These are phyloP conservation scores for Flammula alnicola DNA, from an alignment of 1,284 basidiomycete species.

Conservation along the genomic window DNA sequence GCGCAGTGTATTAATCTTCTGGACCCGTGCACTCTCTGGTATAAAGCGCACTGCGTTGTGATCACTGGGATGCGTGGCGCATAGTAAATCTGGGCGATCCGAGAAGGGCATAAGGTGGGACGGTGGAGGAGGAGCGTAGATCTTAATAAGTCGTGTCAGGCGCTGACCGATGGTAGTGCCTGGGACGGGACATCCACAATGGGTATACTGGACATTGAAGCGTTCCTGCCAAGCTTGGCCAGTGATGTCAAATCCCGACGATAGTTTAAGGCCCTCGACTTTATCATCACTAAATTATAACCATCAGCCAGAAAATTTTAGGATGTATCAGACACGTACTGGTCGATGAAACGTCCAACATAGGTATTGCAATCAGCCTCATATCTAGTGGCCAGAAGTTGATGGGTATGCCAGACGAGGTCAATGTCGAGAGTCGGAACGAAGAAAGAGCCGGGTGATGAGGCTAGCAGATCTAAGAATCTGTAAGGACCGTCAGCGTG, in stretches of 20 bases:
- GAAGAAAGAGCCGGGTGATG: conserved; percentile 40
- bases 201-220: conserved; percentile 45
- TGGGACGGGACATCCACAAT: conserved; percentile 53
- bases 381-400: conserved; percentile 39
- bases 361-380: conserved; percentile 32
- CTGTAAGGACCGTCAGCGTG: conserved; percentile 23
- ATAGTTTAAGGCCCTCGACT: conserved; percentile 45
- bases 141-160: conserved; percentile 36
- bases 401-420: conserved; percentile 52
- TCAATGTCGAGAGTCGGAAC: conserved; percentile 53
- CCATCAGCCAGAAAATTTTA: neutral
- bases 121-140: conserved; percentile 7
- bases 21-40: conserved; percentile 22
- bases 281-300: conserved; percentile 55
- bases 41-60: conserved; percentile 47
- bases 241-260: conserved; percentile 48
- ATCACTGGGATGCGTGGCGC: conserved; percentile 49
- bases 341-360: conserved; percentile 43
- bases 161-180: conserved; percentile 45
- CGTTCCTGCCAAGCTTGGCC: conserved; percentile 48
- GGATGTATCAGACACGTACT: conserved; percentile 32
- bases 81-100: conserved; percentile 32
- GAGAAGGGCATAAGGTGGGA: conserved; percentile 36
- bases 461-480: conserved; percentile 42
- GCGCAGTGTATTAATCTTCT: conserved; percentile 8